These are phyloP conservation scores for Tricholoma flavovirens DNA, from an alignment of 768 basidiomycete species.

Conservation along the genomic window DNA sequence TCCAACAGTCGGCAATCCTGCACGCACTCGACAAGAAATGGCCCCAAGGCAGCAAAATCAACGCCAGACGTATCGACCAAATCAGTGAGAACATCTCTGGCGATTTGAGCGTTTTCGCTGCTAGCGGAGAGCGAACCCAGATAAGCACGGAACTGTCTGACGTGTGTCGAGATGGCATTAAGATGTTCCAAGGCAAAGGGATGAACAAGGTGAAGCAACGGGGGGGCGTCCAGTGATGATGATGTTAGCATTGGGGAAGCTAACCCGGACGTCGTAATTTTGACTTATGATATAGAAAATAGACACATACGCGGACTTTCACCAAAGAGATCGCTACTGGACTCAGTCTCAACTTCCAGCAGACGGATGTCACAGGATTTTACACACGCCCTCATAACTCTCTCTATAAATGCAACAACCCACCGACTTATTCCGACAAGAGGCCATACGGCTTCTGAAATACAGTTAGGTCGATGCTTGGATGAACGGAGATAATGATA, in stretches of 20 bases:
- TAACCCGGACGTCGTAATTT: background rate
- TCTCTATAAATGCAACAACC: conserved; percentile 57
- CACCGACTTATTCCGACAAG: conserved; percentile 58
- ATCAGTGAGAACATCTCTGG: conserved; percentile 58
- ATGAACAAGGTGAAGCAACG: conserved; percentile 57
- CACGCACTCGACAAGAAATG: conserved; percentile 36
- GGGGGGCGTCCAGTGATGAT: conserved; percentile 27
- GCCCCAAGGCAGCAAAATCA: conserved; percentile 47
- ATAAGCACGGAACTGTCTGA: conserved; percentile 52
- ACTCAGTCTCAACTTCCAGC: background rate
- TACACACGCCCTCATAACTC: conserved; percentile 52
- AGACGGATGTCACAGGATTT: conserved; percentile 23
- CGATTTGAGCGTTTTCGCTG: conserved; percentile 58
- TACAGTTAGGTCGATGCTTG: background rate
- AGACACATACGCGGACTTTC: background rate
- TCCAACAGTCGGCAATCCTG: conserved; percentile 28
- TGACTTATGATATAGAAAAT: background rate
- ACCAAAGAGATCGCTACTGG: background rate
- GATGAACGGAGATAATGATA: background rate
- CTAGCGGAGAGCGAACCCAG: conserved; percentile 48
- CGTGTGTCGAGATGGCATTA: conserved; percentile 42
- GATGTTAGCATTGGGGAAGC: conserved; percentile 2
- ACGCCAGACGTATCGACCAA: conserved; percentile 60
- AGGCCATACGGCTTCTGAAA: conserved; percentile 67
- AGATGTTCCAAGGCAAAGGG: conserved; percentile 55